These are phyloP conservation scores for Turritis glabra DNA, from an alignment of 345 rosid genomes.

Conservation along the genomic window DNA sequence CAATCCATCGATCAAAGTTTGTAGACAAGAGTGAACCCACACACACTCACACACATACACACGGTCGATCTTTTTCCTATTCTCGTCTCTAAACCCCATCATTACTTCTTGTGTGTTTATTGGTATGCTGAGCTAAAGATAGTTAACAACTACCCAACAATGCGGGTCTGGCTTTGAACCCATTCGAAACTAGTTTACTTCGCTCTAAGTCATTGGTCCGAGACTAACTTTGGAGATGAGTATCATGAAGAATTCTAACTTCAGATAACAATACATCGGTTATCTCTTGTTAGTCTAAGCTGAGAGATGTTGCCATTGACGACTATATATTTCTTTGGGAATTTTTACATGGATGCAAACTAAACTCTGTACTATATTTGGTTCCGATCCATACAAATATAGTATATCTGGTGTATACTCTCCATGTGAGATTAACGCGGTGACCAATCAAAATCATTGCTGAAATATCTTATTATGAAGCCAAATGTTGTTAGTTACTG, in stretches of 20 bases:
- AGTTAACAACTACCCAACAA: conserved; percentile 28
- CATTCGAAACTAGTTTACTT: conserved; percentile 13
- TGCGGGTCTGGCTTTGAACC: conserved; percentile 18
- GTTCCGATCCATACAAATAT: background rate
- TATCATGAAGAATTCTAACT: background rate
- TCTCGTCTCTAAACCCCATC: conserved; percentile 27
- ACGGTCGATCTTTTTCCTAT: conserved; percentile 37
- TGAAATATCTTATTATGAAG: conserved; percentile 14
- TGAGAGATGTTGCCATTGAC: background rate
- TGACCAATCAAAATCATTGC: conserved; percentile 20
- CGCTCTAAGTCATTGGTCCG: background rate
- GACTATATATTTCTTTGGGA: background rate
- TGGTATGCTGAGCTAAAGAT: conserved; percentile 24
- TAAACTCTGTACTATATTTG: background rate
- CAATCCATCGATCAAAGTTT: conserved; percentile 29
- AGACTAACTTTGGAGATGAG: background rate
- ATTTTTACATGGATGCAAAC: background rate
- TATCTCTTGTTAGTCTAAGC: background rate
- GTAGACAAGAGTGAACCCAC: conserved; percentile 40
- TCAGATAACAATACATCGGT: background rate
- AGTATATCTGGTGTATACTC: conserved; percentile 11
- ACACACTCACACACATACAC: conserved; percentile 36
- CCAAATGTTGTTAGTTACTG: background rate
- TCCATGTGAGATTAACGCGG: conserved; percentile 17
- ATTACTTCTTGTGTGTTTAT: conserved; percentile 32